Evolutionary conservation across 139 green algal genomes (phyloP).

Genomic region (Chloropicon primus): DNA sequence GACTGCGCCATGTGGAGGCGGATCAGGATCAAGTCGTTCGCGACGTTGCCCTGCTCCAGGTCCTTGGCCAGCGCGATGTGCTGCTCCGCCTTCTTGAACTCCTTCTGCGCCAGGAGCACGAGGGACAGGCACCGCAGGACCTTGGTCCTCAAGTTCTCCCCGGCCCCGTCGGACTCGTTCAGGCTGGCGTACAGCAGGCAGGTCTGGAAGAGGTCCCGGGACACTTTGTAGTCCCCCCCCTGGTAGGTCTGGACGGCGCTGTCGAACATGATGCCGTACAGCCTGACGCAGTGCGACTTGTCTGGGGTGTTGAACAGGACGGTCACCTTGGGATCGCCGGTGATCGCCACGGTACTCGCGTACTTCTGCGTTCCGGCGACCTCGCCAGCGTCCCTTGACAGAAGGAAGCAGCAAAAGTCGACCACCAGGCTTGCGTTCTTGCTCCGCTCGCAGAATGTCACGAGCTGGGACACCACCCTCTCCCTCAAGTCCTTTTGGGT

Average conservation of each 20-base stretch:
- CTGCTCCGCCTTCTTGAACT: not conserved
- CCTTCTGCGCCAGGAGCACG: not conserved
- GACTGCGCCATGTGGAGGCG: not conserved
- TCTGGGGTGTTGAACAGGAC: not conserved
- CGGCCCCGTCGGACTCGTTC: not conserved
- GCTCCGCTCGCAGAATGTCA: not conserved
- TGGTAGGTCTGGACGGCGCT: not conserved
- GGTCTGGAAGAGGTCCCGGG: not conserved
- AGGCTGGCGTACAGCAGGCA: not conserved
- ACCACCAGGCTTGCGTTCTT: not conserved
- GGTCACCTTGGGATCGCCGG: not conserved
- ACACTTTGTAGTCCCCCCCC: not conserved
- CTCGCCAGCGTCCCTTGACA: not conserved
- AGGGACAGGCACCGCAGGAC: not conserved
- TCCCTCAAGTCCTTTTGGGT: not conserved
- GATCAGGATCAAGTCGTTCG: not conserved
- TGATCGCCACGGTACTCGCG: not conserved
- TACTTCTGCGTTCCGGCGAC: not conserved
- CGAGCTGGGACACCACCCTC: not conserved
- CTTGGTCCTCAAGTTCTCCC: not conserved
- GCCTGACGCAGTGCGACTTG: not conserved
- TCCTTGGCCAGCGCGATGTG: not conserved
- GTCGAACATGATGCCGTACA: not conserved
- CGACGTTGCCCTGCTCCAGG: not conserved
- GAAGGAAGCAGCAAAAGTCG: not conserved